These are phyloP conservation scores for Prinsepia uniflora DNA, from an alignment of 306 rosid species.

Conservation along the genomic window DNA sequence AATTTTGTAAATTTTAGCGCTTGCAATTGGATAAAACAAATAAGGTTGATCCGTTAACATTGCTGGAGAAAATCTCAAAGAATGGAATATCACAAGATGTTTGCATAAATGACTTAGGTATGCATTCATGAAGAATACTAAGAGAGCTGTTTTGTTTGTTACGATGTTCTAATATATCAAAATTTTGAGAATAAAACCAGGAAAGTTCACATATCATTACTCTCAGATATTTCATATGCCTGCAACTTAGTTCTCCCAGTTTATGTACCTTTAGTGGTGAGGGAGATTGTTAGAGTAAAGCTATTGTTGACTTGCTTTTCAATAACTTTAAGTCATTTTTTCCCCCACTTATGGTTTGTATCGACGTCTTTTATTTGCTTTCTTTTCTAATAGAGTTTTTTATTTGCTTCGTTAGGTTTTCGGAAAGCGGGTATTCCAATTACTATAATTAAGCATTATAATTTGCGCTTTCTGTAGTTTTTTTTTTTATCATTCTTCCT, in stretches of 20 bases:
- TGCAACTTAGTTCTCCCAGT: neutral
- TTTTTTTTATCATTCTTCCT: no score
- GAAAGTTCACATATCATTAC: neutral
- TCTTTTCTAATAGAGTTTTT: no score
- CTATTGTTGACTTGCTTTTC: neutral
- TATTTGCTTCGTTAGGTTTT: no score
- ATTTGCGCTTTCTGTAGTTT: no score
- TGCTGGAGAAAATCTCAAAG: no score
- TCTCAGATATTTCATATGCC: conserved; percentile 2
- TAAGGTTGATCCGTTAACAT: conserved; percentile 58
- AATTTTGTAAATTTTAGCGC: conserved; percentile 41
- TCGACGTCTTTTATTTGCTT: no score
- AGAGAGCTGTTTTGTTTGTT: neutral
- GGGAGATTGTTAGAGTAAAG: neutral
- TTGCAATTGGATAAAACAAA: conserved; percentile 67
- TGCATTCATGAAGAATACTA: conserved; percentile 15
- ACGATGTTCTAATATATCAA: neutral
- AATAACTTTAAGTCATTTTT: no score
- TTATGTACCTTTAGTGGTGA: neutral
- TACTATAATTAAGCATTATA: no score
- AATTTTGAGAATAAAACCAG: neutral
- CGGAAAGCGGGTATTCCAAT: no score
- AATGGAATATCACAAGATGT: no score
- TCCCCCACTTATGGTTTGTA: no score
- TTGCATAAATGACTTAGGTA: conserved; percentile 91